Evolutionary conservation across 2,329 filamentous ascomycete genomes (phyloP), one percentile per base, ranked within the genome.

Genomic region (Tolypocladium ophioglossoides): DNA sequence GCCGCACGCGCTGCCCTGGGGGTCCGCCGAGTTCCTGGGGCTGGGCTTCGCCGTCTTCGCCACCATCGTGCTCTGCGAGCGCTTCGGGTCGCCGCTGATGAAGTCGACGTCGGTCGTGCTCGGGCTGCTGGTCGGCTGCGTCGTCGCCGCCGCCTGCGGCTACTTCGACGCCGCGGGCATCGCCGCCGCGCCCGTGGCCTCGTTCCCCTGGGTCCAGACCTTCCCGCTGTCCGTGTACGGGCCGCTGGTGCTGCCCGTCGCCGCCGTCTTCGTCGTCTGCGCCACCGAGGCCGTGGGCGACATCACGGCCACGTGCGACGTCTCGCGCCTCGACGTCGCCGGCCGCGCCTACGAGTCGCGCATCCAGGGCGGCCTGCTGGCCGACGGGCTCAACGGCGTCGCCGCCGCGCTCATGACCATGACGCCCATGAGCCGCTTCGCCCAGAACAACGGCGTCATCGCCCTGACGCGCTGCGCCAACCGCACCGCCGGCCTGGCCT

Each of bases 401-500:
- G 73, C 92, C 18, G 86, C 87, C 18, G 86, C 84, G 1, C 78
- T 94, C 35, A 87, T 84, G 73, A 92, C 88, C 50, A 87, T 89
- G 60, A 88, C 87, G 0, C 87, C 88, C 34, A 88, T 91, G 81
- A 85, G 83, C 1, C 86, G 84, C 0, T 91, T 91, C 61, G 88
- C 88, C 0, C 87, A 91, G 68, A 92, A 92, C 73, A 91, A 92
- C 66, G 88, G 88, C 38, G 87, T 92, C 52, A 91, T 94, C 57
- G 86, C 88, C 0, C 75, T 94, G 47, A 94, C 89, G 0, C 80
- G 87, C 18, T 92, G 88, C 66, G 89, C 89, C 1, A 92, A 90
- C 67, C 82, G 89, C 53, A 86, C 84, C 49, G 89, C 88, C 6
- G 89, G 89, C 5, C 91, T 90, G 66, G 86, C 84, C 50, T 87